A percentile compares a stretch with the other conserved stretches of the same genome.
Conservation (phyloP, 257 asterid genomes). For the Coffea eugenioides region DNA sequence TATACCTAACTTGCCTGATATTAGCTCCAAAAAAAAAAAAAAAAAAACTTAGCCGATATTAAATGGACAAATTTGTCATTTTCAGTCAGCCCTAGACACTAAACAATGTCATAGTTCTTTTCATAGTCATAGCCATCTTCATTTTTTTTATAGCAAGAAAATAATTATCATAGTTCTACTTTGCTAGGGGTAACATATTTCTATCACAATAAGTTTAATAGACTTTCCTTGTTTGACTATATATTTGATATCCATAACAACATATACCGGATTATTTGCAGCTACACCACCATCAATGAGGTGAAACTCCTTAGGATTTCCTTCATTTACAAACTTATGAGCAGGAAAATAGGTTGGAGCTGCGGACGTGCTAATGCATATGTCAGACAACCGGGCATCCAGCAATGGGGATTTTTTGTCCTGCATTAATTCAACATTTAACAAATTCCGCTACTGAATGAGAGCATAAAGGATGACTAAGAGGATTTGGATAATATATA, state of each 20-base stretch:
- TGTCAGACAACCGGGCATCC: slow-evolving; percentile 45
- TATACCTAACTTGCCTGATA: too few species aligned
- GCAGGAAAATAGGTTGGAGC: slow-evolving; percentile 61
- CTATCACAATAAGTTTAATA: not conserved
- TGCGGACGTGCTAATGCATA: slow-evolving; percentile 60
- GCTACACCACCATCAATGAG: slow-evolving; percentile 57
- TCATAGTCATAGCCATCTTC: too few species aligned
- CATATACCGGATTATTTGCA: slow-evolving; percentile 66
- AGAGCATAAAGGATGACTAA: too few species aligned
- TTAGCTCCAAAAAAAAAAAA: too few species aligned
- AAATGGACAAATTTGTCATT: too few species aligned
- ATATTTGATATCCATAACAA: not conserved
- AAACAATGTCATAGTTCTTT: too few species aligned
- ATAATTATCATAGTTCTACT: too few species aligned
- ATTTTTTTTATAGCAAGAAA: too few species aligned
- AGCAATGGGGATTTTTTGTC: slow-evolving; percentile 6
- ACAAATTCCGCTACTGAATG: not conserved
- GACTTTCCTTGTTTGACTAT: not conserved
- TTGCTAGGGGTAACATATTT: not conserved
- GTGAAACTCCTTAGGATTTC: slow-evolving; percentile 29
- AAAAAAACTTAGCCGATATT: too few species aligned
- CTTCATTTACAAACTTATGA: slow-evolving; percentile 36
- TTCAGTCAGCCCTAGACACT: too few species aligned
- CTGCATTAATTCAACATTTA: slow-evolving; percentile 14
- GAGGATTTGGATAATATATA: too few species aligned